A percentile compares a stretch with the other conserved stretches of the same genome.
phyloP scores from a whole-genome alignment of 164 flowering plant genomes.

The Vitis labrusca region DNA sequence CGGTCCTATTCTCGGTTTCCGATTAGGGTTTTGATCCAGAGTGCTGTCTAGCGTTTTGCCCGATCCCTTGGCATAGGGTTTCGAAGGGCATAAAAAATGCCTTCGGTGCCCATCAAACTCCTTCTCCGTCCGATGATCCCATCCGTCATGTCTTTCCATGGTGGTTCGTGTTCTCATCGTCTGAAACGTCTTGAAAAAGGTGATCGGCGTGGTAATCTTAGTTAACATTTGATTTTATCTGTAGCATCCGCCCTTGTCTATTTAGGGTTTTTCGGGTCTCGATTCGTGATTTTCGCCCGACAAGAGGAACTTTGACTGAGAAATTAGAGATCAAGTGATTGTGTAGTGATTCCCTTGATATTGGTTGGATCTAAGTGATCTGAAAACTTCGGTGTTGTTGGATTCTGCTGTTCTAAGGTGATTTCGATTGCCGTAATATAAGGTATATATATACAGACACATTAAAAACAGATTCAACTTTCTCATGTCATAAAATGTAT shows the following conservation, averaged over 20 bases:
- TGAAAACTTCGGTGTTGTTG: conserved; percentile 2
- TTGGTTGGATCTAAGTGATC: conserved; percentile 2
- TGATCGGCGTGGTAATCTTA: conserved; percentile 92
- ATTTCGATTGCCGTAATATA: too few species aligned
- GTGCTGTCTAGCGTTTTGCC: not conserved
- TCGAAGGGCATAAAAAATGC: conserved; percentile 66
- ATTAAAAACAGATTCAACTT: too few species aligned
- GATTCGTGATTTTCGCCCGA: not conserved
- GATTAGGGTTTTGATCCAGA: conserved; percentile 9
- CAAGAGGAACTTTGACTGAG: not conserved
- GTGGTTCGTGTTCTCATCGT: conserved; percentile 71
- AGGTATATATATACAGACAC: too few species aligned
- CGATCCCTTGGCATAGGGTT: conserved; percentile 25
- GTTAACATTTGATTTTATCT: conserved; percentile 46
- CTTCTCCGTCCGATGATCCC: conserved; percentile 27
- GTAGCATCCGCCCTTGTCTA: not conserved
- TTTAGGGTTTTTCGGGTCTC: not conserved
- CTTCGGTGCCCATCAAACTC: conserved; percentile 49
- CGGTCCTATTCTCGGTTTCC: not conserved
- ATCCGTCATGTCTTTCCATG: conserved; percentile 37
- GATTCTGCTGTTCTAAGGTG: too few species aligned
- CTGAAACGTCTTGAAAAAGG: conserved; percentile 75
- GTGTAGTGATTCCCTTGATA: not conserved
- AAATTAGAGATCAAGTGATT: too few species aligned
- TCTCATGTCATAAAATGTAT: too few species aligned